phyloP scores from a whole-genome alignment of 352 stramenopile genomes.

The Globisporangium camurandrum region DNA sequence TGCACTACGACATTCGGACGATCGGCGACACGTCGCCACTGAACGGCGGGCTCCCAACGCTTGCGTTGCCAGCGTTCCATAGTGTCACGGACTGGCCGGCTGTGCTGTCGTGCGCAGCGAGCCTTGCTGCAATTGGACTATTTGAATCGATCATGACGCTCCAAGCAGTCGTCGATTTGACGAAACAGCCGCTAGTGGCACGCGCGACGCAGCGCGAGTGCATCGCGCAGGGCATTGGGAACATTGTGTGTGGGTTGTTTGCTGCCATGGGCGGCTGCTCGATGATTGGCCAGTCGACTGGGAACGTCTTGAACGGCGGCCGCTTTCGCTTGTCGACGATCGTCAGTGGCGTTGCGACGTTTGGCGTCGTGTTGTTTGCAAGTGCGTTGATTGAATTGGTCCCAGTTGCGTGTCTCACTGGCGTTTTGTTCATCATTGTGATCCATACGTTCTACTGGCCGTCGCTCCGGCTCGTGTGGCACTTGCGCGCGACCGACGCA shows the following conservation, averaged over 20 bases:
- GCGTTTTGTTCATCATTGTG: constrained; percentile 85
- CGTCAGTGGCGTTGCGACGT: constrained; percentile 51
- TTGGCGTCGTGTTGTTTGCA: constrained; percentile 76
- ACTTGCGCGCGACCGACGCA: constrained; percentile 55
- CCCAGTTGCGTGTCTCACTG: constrained; percentile 77
- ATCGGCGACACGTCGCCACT: constrained; percentile 70
- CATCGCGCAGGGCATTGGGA: constrained; percentile 85
- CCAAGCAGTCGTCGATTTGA: constrained; percentile 89
- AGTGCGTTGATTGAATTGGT: constrained; percentile 81
- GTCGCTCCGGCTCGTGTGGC: constrained; percentile 73
- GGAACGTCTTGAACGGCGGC: constrained; percentile 85
- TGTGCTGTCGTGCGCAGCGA: constrained; percentile 84
- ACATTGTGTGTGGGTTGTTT: constrained; percentile 89
- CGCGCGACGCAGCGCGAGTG: constrained; percentile 66
- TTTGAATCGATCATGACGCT: constrained; percentile 95
- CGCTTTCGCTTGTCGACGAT: constrained; percentile 62
- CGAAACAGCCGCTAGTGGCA: constrained; percentile 62
- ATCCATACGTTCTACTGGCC: constrained; percentile 90
- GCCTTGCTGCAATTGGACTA: constrained; percentile 86
- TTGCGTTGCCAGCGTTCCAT: constrained; percentile 36
- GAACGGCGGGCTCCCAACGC: constrained; percentile 40
- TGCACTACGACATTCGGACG: constrained; percentile 66
- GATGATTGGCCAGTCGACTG: constrained; percentile 91
- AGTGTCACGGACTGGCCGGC: constrained; percentile 51
- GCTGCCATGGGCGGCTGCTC: constrained; percentile 92